These are phyloP conservation scores for Pleurotus sapidus DNA, from an alignment of 768 basidiomycete genomes.

Conservation along the genomic window DNA sequence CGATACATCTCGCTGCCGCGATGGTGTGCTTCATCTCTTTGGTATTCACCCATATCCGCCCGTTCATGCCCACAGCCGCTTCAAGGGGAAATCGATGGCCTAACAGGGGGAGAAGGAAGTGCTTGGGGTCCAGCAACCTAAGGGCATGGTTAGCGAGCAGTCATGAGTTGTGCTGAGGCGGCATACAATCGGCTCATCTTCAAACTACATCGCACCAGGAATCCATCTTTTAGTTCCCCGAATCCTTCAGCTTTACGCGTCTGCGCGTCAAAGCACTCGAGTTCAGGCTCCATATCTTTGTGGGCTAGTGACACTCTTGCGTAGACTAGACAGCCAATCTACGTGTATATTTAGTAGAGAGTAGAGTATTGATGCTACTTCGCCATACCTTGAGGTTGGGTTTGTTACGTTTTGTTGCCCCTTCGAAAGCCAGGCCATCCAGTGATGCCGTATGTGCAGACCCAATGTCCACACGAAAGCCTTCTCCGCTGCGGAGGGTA, in stretches of 20 bases:
- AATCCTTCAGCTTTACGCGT: slow-evolving; percentile 91
- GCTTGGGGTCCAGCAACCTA: slow-evolving; percentile 76
- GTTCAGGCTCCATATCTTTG: slow-evolving; percentile 97
- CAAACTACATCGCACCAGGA: slow-evolving; percentile 77
- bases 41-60: slow-evolving; percentile 85
- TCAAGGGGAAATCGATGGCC: slow-evolving; percentile 86
- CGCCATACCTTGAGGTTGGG: slow-evolving; percentile 82
- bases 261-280: slow-evolving; percentile 95
- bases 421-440: slow-evolving; percentile 93
- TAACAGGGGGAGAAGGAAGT: slow-evolving; percentile 79
- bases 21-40: slow-evolving; percentile 74
- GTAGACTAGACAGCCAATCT: slow-evolving; percentile 92
- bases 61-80: slow-evolving; percentile 87
- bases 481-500: slow-evolving; percentile 78
- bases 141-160: slow-evolving; percentile 1
- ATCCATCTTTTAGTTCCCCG: slow-evolving; percentile 90
- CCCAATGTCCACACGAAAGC: slow-evolving; percentile 93
- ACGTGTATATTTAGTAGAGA: background rate
- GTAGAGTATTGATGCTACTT: background rate
- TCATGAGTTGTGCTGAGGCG: background rate
- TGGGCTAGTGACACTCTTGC: slow-evolving; percentile 92
- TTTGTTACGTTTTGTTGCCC: slow-evolving; percentile 91
- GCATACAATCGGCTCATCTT: slow-evolving; percentile 84
- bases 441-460: slow-evolving; percentile 81
- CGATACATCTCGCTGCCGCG: slow-evolving; percentile 73